Percentiles rank a stretch among this genome's conserved stretches.
These are phyloP conservation scores for Dioszegia aurantiaca DNA, from an alignment of 768 basidiomycete species.

Conservation along the genomic window DNA sequence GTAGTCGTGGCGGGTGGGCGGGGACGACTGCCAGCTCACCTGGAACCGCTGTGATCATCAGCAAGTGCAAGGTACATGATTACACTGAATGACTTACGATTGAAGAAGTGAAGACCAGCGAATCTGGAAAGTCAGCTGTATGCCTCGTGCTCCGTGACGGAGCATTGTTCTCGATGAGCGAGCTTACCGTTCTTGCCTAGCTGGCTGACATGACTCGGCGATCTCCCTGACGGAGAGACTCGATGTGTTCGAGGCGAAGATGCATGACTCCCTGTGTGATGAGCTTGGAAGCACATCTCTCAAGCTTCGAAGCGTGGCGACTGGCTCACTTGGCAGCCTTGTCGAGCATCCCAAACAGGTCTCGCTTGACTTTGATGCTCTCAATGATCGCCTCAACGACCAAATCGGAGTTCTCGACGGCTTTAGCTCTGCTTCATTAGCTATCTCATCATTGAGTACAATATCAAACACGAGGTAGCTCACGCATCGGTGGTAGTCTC, in stretches of 20 bases:
- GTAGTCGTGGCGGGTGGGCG: not conserved
- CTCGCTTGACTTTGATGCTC: constrained; percentile 54
- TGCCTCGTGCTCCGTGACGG: too few relatives aligned
- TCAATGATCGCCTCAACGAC: constrained; percentile 57
- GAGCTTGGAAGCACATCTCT: not conserved
- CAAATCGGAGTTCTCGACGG: constrained; percentile 51
- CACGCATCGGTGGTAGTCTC: constrained; percentile 53
- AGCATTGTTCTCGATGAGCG: too few relatives aligned
- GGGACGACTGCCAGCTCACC: constrained; percentile 10
- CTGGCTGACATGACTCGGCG: constrained; percentile 43
- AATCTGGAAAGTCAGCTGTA: constrained; percentile 44
- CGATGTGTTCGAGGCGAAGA: constrained; percentile 56
- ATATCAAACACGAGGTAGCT: too few relatives aligned
- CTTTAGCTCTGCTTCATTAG: constrained; percentile 35
- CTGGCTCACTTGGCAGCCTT: constrained; percentile 44
- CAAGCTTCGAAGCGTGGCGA: not conserved
- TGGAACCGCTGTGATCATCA: constrained; percentile 24
- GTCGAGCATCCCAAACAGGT: constrained; percentile 54
- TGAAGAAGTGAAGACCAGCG: constrained; percentile 56
- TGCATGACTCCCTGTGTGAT: constrained; percentile 31
- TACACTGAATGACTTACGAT: constrained; percentile 41
- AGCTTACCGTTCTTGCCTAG: constrained; percentile 46
- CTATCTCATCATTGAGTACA: not conserved
- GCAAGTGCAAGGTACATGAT: not conserved
- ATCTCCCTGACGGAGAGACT: constrained; percentile 54